Evolutionary conservation across 352 stramenopile species (phyloP).

Genomic region (Pythium sukuiense): DNA sequence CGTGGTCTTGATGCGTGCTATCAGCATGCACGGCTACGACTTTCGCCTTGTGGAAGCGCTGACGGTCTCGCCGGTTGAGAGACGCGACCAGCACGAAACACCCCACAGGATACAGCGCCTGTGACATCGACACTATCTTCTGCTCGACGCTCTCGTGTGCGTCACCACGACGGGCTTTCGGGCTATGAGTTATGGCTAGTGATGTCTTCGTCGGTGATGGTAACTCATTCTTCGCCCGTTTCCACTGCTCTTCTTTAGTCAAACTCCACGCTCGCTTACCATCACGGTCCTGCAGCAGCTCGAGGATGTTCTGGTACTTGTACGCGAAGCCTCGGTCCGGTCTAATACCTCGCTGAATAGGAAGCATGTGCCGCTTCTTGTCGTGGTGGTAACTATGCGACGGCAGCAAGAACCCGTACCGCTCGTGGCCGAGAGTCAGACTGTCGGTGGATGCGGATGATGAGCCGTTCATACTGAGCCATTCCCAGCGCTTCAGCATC

Average conservation of each 20-base stretch:
- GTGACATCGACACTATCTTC: conserved; percentile 32
- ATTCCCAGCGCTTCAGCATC: conserved; percentile 77
- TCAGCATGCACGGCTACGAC: conserved; percentile 36
- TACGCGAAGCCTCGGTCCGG: conserved; percentile 54
- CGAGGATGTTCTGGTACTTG: conserved; percentile 71
- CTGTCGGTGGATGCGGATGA: conserved; percentile 31
- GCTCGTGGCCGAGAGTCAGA: conserved; percentile 52
- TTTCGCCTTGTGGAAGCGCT: conserved; percentile 31
- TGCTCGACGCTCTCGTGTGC: conserved; percentile 21
- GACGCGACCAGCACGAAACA: conserved; percentile 36
- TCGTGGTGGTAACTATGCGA: conserved; percentile 50
- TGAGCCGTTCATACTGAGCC: conserved; percentile 45
- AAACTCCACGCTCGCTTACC: conserved; percentile 62
- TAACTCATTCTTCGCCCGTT: conserved; percentile 8
- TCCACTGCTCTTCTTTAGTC: conserved; percentile 37
- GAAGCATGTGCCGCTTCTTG: conserved; percentile 46
- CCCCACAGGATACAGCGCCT: conserved; percentile 46
- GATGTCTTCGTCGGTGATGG: background rate
- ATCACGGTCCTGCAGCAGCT: conserved; percentile 65
- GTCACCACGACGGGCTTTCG: conserved; percentile 7
- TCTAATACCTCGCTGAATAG: conserved; percentile 39
- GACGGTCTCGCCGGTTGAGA: conserved; percentile 2
- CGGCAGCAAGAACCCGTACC: conserved; percentile 60
- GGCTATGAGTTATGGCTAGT: background rate
- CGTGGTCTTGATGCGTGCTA: conserved; percentile 8